Evolutionary conservation across 2,329 filamentous ascomycete species (phyloP).

Genomic region (Aureobasidium sp.): DNA sequence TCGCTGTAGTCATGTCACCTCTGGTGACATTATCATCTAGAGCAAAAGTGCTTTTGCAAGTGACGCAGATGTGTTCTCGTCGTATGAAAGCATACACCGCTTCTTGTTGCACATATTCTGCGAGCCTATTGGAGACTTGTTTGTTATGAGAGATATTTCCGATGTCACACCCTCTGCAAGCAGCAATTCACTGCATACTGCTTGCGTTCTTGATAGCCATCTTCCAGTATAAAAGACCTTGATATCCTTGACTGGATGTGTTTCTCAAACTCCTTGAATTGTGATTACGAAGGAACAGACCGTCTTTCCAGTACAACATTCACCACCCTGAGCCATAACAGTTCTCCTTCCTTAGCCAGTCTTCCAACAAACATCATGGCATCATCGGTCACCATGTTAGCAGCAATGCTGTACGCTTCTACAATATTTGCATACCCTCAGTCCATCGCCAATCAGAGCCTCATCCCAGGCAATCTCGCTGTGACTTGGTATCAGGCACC

Average conservation of each 20-base stretch:
- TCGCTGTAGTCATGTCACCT: neutral
- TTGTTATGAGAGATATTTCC: neutral
- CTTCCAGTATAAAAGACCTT: neutral
- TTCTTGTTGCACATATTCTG: neutral
- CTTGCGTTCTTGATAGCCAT: neutral
- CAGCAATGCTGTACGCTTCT: neutral
- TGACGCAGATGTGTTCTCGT: neutral
- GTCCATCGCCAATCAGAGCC: neutral
- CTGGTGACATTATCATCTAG: neutral
- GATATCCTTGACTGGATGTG: neutral
- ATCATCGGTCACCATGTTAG: neutral
- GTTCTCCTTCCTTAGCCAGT: neutral
- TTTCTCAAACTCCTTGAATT: neutral
- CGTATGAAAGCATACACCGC: neutral
- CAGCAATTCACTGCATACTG: neutral
- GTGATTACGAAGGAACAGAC: neutral
- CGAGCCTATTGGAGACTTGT: neutral
- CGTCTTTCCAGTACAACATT: neutral
- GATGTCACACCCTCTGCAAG: neutral
- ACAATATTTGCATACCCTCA: neutral
- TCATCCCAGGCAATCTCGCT: neutral
- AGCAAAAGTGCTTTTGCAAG: neutral
- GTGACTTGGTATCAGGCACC: slow-evolving; percentile 13
- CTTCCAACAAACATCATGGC: neutral
- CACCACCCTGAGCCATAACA: neutral